A percentile compares a stretch with the other conserved stretches of the same genome.
phyloP scores from a whole-genome alignment of 805 yeast species.

The Cyberlindnera mississippiensis region DNA sequence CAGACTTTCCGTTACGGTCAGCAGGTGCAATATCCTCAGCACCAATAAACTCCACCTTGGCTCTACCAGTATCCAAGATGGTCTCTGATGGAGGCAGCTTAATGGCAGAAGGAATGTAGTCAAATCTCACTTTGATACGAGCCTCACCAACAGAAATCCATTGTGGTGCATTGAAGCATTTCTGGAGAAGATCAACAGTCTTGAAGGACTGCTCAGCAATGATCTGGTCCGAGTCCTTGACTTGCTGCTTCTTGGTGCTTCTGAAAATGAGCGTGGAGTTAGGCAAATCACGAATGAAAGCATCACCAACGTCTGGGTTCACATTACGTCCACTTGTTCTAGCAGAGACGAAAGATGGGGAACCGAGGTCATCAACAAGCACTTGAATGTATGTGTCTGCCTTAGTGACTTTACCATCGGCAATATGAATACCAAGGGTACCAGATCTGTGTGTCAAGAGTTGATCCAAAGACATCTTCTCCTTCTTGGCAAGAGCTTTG shows the following conservation, averaged over 20 bases:
- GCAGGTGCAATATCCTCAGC: conserved; percentile 54
- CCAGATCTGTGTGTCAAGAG: conserved; percentile 59
- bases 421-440: conserved; percentile 50
- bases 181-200: conserved; percentile 52
- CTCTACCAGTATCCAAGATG: conserved; percentile 61
- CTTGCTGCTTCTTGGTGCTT: conserved; percentile 48
- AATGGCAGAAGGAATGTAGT: conserved; percentile 56
- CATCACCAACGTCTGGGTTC: conserved; percentile 47
- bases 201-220: conserved; percentile 44
- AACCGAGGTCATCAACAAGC: conserved; percentile 59
- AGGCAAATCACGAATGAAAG: conserved; percentile 67
- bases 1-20: conserved; percentile 74
- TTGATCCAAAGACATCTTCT: conserved; percentile 47
- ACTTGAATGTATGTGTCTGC: conserved; percentile 52
- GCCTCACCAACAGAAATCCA: conserved; percentile 42
- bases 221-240: conserved; percentile 45
- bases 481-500: conserved; percentile 35
- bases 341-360: conserved; percentile 53
- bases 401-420: conserved; percentile 45
- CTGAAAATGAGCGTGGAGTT: conserved; percentile 56
- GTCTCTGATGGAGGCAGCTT: conserved; percentile 56
- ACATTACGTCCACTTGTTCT: conserved; percentile 45
- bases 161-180: conserved; percentile 43
- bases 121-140: conserved; percentile 45
- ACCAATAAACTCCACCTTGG: conserved; percentile 52